Evolutionary conservation across 306 rosid genomes (phyloP), one percentile per base, ranked within the genome.

Genomic region (Lagenaria siceraria): DNA sequence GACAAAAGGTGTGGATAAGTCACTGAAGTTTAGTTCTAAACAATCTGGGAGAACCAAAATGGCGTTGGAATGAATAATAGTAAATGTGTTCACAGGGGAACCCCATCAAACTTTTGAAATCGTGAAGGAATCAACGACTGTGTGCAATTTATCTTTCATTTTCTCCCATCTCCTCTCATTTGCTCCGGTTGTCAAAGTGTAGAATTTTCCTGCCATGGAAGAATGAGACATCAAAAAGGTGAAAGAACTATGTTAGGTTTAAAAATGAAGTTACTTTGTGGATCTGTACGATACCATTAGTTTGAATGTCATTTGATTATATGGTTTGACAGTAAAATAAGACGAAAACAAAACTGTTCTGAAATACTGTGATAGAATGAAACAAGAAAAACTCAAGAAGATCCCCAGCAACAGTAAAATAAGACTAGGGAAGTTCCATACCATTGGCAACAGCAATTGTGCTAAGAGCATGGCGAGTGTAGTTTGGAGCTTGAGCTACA

Each of bases 91-190:
- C 49, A 29, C 68, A 15, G 15, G 66, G 64, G 8, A 46, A 12
- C 29, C 21, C 56, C 24, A 68, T 93, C 83, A 89, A 60, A 85
- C 92, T 36, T 81, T 82, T 81, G 84, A 86, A 83, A 87, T 80
- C 77, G 87, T 83, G 90, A 96, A 96, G 79, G 99, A 96, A 7
- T 92, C 98, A 4, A 89, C 11, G 7, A 96, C 76, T 2, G 88
- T 88, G 56, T 84, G 94, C 86, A 96, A 46, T 74, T 88, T 92
- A 63, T 96, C 98, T 85, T 92, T 90, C 96, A 96, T 92, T 85
- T 96, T 96, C 19, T 77, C 91, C 99, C 99, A 96, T 83, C 99
- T 87, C 82, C 99, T 92, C 86, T 96, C 91, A 75, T 92, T 92
- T 48, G 96, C 88, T 74, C 99, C 98, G 0, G 97, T 96, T 0